Percentiles rank a stretch among this genome's conserved stretches.
These are phyloP conservation scores for Diutina mesorugosa DNA, from an alignment of 1,139 yeast species.

Conservation along the genomic window DNA sequence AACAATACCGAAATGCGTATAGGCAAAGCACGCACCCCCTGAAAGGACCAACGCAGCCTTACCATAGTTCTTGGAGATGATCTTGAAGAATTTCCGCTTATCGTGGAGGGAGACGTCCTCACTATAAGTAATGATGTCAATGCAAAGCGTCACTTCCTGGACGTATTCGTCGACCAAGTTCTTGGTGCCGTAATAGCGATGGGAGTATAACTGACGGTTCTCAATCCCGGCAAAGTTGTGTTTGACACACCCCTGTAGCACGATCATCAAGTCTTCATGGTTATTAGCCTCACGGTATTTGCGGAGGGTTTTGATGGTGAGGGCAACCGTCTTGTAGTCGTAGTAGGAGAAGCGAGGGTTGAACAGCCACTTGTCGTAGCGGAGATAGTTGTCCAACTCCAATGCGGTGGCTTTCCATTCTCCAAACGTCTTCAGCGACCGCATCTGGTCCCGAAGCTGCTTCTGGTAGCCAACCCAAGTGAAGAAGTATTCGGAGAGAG, in stretches of 20 bases:
- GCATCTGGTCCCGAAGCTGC: constrained; percentile 32
- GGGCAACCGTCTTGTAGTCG: constrained; percentile 47
- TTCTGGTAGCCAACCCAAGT: constrained; percentile 52
- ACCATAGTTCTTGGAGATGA: constrained; percentile 54
- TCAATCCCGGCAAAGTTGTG: constrained; percentile 73
- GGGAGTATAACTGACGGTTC: constrained; percentile 59
- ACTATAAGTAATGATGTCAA: constrained; percentile 32
- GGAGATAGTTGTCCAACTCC: constrained; percentile 41
- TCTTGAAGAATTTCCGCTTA: constrained; percentile 44
- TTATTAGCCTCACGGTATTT: constrained; percentile 18
- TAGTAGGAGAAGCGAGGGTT: constrained; percentile 56
- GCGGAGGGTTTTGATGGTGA: constrained; percentile 34
- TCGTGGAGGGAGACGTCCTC: constrained; percentile 18
- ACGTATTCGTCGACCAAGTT: constrained; percentile 43
- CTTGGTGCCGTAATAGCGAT: constrained; percentile 68
- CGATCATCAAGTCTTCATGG: constrained; percentile 36
- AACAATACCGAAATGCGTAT: constrained; percentile 66
- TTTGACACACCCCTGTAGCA: constrained; percentile 57
- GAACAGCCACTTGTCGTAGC: constrained; percentile 50
- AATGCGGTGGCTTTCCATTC: constrained; percentile 57
- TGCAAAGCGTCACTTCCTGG: constrained; percentile 34
- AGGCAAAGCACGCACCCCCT: constrained; percentile 75
- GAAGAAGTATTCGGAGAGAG: constrained; percentile 45
- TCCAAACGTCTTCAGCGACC: constrained; percentile 35
- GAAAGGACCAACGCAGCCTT: constrained; percentile 60